These are phyloP conservation scores for Lepiota venenata DNA, from an alignment of 768 basidiomycete species.

Conservation along the genomic window DNA sequence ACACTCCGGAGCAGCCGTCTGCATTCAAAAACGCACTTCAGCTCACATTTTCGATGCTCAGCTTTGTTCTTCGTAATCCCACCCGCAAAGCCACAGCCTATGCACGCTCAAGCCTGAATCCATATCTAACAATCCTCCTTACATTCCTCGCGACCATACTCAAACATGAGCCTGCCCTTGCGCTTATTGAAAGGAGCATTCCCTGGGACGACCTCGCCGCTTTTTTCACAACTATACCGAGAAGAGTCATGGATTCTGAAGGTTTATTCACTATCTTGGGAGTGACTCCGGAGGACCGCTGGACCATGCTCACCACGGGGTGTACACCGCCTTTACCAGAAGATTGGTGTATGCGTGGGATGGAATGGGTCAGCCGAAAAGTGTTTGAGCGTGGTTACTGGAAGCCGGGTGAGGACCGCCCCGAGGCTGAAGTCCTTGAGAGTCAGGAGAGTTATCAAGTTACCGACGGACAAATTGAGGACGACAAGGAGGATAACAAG, in stretches of 20 bases:
- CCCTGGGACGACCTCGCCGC: constrained; percentile 79
- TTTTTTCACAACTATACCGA: constrained; percentile 61
- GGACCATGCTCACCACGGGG: constrained; percentile 66
- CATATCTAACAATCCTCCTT: constrained; percentile 82
- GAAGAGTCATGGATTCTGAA: constrained; percentile 45
- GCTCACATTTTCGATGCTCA: constrained; percentile 76
- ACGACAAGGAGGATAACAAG: constrained; percentile 54
- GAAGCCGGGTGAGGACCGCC: constrained; percentile 70
- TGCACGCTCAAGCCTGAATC: constrained; percentile 61
- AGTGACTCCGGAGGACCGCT: constrained; percentile 40
- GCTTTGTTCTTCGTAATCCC: constrained; percentile 63
- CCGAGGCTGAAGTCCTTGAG: constrained; percentile 81
- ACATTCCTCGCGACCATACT: constrained; percentile 84
- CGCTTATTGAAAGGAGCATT: constrained; percentile 68
- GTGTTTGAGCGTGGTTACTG: constrained; percentile 95
- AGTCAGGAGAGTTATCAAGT: constrained; percentile 51
- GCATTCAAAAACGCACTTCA: constrained; percentile 74
- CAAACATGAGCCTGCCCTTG: constrained; percentile 58
- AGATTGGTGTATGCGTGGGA: constrained; percentile 94
- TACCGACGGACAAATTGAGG: constrained; percentile 81
- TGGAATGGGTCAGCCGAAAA: constrained; percentile 92
- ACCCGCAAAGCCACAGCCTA: constrained; percentile 57
- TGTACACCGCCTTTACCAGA: constrained; percentile 77
- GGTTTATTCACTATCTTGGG: constrained; percentile 27
- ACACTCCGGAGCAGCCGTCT: constrained; percentile 47